Evolutionary conservation across 2,329 filamentous ascomycete species (phyloP), one percentile per base, ranked within the genome.

Genomic region (Apiospora aurea): DNA sequence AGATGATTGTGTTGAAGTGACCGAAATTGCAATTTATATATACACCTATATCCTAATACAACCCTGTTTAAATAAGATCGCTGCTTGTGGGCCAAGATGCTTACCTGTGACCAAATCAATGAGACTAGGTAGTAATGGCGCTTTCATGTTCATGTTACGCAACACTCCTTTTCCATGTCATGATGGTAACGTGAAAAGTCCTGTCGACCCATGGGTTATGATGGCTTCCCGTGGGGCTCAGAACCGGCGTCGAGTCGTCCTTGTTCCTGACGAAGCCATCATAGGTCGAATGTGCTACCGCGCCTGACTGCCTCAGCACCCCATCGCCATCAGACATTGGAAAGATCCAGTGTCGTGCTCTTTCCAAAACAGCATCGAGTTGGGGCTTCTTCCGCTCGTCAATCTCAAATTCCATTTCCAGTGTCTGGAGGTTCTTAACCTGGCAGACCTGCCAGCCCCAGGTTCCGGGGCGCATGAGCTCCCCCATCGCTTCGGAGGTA

Each of bases 401-500:
- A 29, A 43, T 69, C 43, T 72, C 71, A 14, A 72, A 72, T 24
- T 71, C 71, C 29, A 72, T 72, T 41, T 72, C 69, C 21, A 72
- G 51, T 6, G 26, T 69, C 64, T 72, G 61, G 6, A 72, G 69
- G 29, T 69, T 69, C 47, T 49, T 34, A 2, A 72, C 41, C 21
- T 69, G 71, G 13, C 69, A 51, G 34, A 72, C 41, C 21, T 71
- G 69, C 69, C 69, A 72, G 18, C 71, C 71, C 71, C 69, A 72
- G 21, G 71, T 72, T 14, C 71, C 71, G 1, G 57, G 46, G 38
- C 11, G 18, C 71, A 72, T 70, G 16, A 29, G 57, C 26, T 68
- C 7, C 4, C 69, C 29, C 46, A 72, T 34, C 29, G 46, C 26
- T 8, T 70, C 71, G 13, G 24, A 47, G 4, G 71, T 49, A 4